These are phyloP conservation scores for Combretum micranthum DNA, from an alignment of 345 rosid species.

Conservation along the genomic window DNA sequence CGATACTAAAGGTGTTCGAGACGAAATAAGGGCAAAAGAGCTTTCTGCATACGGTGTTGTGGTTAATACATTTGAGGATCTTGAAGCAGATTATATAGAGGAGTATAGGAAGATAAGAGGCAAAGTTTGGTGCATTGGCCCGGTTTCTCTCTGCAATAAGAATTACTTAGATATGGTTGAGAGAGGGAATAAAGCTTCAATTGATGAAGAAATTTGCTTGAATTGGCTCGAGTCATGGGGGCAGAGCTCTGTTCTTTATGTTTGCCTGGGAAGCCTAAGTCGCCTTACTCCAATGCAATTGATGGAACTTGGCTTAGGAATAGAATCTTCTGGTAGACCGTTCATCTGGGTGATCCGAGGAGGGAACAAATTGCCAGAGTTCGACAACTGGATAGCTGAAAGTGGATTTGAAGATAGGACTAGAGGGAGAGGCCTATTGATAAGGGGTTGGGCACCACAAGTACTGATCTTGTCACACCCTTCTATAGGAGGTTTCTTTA, in stretches of 20 bases:
- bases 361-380: constrained; percentile 2
- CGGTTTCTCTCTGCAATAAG: constrained; percentile 31
- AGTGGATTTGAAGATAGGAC: constrained; percentile 17
- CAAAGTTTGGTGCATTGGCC: constrained; percentile 40
- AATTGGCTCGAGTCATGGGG: constrained; percentile 35
- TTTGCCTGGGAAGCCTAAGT: constrained; percentile 38
- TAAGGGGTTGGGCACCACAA: constrained; percentile 27
- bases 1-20: constrained; percentile 4
- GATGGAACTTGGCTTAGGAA: constrained; percentile 38
- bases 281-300: constrained; percentile 19
- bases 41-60: constrained; percentile 21
- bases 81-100: constrained; percentile 22
- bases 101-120: constrained; percentile 17
- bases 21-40: background rate
- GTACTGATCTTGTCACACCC: constrained; percentile 21
- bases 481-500: constrained; percentile 20
- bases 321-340: constrained; percentile 33
- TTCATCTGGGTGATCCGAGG: constrained; percentile 24
- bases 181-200: constrained; percentile 25
- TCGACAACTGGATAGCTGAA: constrained; percentile 15
- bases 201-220: constrained; percentile 13
- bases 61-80: constrained; percentile 31
- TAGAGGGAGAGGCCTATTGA: constrained; percentile 13
- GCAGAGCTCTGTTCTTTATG: constrained; percentile 30
- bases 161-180: constrained; percentile 21